These are phyloP conservation scores for Aquilaria yunnanensis DNA, from an alignment of 345 rosid genomes.

Conservation along the genomic window DNA sequence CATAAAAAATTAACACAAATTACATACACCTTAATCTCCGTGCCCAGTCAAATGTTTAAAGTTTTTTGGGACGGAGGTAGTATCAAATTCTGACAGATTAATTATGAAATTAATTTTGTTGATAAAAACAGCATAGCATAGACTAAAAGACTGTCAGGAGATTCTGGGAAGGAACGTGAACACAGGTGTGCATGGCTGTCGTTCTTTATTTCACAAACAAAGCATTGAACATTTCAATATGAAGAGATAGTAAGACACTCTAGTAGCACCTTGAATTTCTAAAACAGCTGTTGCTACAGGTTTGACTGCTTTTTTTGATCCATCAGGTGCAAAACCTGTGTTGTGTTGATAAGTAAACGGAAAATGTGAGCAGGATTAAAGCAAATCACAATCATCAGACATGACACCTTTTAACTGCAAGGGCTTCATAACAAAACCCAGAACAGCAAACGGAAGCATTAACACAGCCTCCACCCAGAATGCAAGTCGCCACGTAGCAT, in stretches of 20 bases:
- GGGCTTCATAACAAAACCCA: conserved; percentile 82
- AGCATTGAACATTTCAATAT: not conserved
- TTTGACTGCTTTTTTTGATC: conserved; percentile 26
- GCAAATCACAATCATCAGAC: conserved; percentile 5
- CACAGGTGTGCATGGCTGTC: too few relatives aligned
- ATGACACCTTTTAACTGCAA: conserved; percentile 75
- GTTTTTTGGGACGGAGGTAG: too few relatives aligned
- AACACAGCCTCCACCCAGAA: conserved; percentile 87
- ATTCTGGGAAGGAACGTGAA: too few relatives aligned
- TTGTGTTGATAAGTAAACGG: conserved; percentile 18
- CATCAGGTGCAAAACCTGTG: conserved; percentile 69
- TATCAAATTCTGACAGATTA: too few relatives aligned
- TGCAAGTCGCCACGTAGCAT: conserved; percentile 80
- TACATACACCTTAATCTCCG: too few relatives aligned
- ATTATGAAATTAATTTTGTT: too few relatives aligned
- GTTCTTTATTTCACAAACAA: not conserved
- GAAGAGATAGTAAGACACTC: not conserved
- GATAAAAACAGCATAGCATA: too few relatives aligned
- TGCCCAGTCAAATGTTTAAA: too few relatives aligned
- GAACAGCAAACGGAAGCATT: conserved; percentile 84
- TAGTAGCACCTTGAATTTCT: conserved; percentile 41
- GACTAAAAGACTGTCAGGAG: too few relatives aligned
- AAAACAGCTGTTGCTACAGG: conserved; percentile 22
- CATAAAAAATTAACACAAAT: too few relatives aligned
- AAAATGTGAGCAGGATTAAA: conserved; percentile 3